Evolutionary conservation across 495 filamentous ascomycete genomes (phyloP).

Genomic region (Poronia punctata): DNA sequence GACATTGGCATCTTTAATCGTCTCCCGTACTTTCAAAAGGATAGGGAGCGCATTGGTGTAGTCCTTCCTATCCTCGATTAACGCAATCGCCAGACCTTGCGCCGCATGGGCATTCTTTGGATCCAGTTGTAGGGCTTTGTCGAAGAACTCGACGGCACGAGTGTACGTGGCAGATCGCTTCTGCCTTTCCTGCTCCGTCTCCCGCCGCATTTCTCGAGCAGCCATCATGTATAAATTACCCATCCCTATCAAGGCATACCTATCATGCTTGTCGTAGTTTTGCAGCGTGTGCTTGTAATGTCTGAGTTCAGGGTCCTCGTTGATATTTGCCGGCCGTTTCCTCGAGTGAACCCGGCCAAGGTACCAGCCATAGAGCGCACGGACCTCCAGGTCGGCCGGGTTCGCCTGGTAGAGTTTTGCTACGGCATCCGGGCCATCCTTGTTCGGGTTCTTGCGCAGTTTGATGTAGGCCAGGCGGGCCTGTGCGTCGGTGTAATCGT

Average conservation of each 20-base stretch:
- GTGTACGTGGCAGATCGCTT: constrained; percentile 80
- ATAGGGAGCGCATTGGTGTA: constrained; percentile 71
- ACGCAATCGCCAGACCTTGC: constrained; percentile 88
- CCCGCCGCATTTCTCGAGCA: constrained; percentile 88
- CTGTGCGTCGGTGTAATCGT: constrained; percentile 85
- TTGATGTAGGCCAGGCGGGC: constrained; percentile 84
- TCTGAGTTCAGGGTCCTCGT: constrained; percentile 82
- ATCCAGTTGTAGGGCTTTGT: constrained; percentile 90
- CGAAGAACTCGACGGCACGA: constrained; percentile 94
- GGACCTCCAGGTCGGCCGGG: constrained; percentile 77
- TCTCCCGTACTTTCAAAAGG: constrained; percentile 82
- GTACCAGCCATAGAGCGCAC: constrained; percentile 91
- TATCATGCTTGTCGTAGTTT: constrained; percentile 91
- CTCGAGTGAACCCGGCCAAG: constrained; percentile 67
- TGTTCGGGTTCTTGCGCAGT: constrained; percentile 71
- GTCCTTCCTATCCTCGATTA: constrained; percentile 90
- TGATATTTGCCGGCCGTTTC: constrained; percentile 68
- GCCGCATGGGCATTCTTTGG: constrained; percentile 91
- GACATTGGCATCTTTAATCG: constrained; percentile 76
- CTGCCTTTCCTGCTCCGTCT: constrained; percentile 81
- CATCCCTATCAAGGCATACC: constrained; percentile 92
- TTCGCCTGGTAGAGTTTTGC: constrained; percentile 73
- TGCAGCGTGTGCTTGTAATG: constrained; percentile 96
- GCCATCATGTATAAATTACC: constrained; percentile 82
- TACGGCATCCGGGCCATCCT: constrained; percentile 80